These are phyloP conservation scores for Cutaneotrichosporon spelunceum DNA, from an alignment of 1,284 basidiomycete genomes.

Conservation along the genomic window DNA sequence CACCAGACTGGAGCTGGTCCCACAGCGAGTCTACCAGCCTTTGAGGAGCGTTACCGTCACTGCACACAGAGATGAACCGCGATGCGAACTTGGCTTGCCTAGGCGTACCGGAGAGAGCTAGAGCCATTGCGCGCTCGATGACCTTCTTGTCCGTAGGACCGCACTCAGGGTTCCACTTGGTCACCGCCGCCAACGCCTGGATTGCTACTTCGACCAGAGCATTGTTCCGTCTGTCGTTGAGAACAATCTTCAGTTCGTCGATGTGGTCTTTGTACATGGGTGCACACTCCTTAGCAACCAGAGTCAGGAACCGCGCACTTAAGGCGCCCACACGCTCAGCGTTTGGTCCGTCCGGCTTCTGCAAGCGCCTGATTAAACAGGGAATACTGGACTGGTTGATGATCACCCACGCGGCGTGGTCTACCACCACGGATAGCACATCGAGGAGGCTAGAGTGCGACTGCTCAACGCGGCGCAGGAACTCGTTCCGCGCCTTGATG, in stretches of 20 bases:
- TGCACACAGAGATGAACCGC: constrained; percentile 65
- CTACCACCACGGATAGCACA: constrained; percentile 72
- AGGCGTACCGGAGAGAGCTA: constrained; percentile 62
- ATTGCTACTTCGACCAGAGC: constrained; percentile 65
- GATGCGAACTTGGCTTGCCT: constrained; percentile 84
- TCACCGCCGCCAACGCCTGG: constrained; percentile 69
- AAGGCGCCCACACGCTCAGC: constrained; percentile 21
- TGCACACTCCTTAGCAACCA: constrained; percentile 75
- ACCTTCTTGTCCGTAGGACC: constrained; percentile 63
- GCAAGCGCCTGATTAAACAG: constrained; percentile 64
- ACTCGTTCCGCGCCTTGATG: constrained; percentile 76
- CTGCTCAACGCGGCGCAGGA: constrained; percentile 70
- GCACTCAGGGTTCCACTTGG: constrained; percentile 60
- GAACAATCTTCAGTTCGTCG: constrained; percentile 66
- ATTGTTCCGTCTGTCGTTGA: constrained; percentile 64
- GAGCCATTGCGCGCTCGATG: constrained; percentile 63
- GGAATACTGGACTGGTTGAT: constrained; percentile 83
- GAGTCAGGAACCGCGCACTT: constrained; percentile 51
- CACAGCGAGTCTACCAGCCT: constrained; percentile 55
- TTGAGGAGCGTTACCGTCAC: constrained; percentile 58
- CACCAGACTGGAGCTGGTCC: constrained; percentile 60
- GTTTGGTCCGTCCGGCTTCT: constrained; percentile 33
- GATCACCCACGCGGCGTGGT: constrained; percentile 67
- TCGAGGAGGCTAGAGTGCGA: constrained; percentile 60
- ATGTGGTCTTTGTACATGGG: constrained; percentile 70